Percentiles rank a stretch among this genome's conserved stretches.
phyloP scores from a whole-genome alignment of 2,329 filamentous ascomycete genomes.

The Elsinoe arachidis region DNA sequence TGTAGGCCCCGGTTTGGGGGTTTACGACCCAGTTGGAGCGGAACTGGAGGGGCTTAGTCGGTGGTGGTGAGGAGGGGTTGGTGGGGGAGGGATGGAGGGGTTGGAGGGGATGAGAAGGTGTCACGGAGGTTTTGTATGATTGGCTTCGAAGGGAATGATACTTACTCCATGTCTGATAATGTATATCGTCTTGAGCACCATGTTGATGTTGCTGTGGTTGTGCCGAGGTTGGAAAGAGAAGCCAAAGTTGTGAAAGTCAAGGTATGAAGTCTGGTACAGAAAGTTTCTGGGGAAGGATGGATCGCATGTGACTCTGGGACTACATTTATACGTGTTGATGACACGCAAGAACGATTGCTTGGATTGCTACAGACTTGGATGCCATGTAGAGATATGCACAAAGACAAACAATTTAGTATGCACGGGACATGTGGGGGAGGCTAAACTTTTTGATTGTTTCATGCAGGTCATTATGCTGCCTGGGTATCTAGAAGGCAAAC shows the following conservation, averaged over 20 bases:
- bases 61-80: background rate
- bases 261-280: slow-evolving; percentile 15
- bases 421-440: background rate
- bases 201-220: slow-evolving; percentile 15
- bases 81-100: background rate
- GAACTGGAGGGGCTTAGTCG: slow-evolving; percentile 49
- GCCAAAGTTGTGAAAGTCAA: slow-evolving; percentile 6
- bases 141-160: slow-evolving; percentile 17
- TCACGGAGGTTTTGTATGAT: background rate
- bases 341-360: background rate
- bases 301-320: background rate
- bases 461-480: slow-evolving; percentile 12
- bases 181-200: slow-evolving; percentile 41
- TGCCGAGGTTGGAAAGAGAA: slow-evolving; percentile 1
- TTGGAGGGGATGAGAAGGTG: background rate
- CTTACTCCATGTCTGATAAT: slow-evolving; percentile 44
- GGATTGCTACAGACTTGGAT: background rate
- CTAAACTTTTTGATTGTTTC: slow-evolving; percentile 12
- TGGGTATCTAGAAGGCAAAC: slow-evolving; percentile 13
- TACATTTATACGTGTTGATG: background rate
- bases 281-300: background rate
- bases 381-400: background rate
- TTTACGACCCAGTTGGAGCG: slow-evolving; percentile 86
- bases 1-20: slow-evolving; percentile 69
- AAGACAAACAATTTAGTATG: background rate